Percentiles rank a stretch among this genome's conserved stretches.
phyloP scores from a whole-genome alignment of 2,329 filamentous ascomycete species.

The Diatrype stigma region DNA sequence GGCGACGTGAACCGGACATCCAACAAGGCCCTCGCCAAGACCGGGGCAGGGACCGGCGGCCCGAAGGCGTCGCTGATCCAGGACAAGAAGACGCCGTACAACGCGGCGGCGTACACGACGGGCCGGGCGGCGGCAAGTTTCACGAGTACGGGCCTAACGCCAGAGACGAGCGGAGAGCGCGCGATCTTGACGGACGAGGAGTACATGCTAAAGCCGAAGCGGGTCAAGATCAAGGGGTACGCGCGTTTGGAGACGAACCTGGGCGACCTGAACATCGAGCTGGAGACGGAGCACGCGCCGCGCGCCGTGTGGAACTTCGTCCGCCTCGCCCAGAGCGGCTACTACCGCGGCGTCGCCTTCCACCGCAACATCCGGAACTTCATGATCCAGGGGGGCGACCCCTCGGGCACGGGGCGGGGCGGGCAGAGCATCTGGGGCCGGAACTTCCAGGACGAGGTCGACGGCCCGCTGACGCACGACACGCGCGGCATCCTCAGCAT shows the following conservation, averaged over 20 bases:
- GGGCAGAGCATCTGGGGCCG: conserved; percentile 90
- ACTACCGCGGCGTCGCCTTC: conserved; percentile 80
- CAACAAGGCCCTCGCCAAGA: conserved; percentile 39
- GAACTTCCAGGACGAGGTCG: conserved; percentile 90
- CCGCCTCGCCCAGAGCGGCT: conserved; percentile 79
- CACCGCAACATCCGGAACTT: conserved; percentile 94
- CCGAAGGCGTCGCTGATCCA: conserved; percentile 43
- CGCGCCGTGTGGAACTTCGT: conserved; percentile 98
- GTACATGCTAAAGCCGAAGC: conserved; percentile 88
- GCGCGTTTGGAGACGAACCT: conserved; percentile 82
- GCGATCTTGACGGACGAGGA: conserved; percentile 89
- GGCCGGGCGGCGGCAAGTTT: conserved; percentile 90
- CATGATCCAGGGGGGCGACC: conserved; percentile 97
- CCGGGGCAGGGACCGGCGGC: conserved; percentile 21
- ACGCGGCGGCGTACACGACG: conserved; percentile 86
- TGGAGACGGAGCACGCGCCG: conserved; percentile 87
- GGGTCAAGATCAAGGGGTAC: conserved; percentile 87
- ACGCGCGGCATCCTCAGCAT: conserved; percentile 78
- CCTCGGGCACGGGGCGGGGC: conserved; percentile 86
- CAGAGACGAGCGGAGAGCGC: conserved; percentile 81
- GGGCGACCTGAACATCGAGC: conserved; percentile 81
- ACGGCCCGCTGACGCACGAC: conserved; percentile 82
- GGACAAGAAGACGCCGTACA: conserved; percentile 65
- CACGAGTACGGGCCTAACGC: conserved; percentile 89
- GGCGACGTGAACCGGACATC: conserved; percentile 52